phyloP scores from a whole-genome alignment of 768 basidiomycete species.

The Rhizopogon vinicolor region DNA sequence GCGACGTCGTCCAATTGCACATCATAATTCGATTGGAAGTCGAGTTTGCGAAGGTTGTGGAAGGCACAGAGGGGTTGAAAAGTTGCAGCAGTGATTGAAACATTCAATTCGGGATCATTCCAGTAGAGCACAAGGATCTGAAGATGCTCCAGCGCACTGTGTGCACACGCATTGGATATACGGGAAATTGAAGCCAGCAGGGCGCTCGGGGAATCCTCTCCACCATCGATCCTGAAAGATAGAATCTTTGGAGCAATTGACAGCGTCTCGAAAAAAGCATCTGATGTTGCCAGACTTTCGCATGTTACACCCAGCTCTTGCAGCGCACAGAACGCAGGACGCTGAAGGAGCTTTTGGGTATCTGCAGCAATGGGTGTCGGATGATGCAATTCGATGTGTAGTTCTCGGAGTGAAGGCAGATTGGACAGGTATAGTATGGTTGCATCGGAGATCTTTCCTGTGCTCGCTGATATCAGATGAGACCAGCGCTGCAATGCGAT shows the following conservation, averaged over 20 bases:
- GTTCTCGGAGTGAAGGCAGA: not conserved
- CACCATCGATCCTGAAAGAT: not conserved
- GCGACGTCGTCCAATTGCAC: not conserved
- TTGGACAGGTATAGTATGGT: not conserved
- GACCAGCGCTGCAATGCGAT: not conserved
- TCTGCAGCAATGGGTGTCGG: not conserved
- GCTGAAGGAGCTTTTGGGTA: not conserved
- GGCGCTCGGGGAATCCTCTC: too few species aligned
- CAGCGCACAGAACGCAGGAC: not conserved
- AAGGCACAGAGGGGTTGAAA: not conserved
- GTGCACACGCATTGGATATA: not conserved
- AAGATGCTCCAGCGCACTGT: not conserved
- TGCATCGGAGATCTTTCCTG: not conserved
- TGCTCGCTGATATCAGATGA: not conserved
- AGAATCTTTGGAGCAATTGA: not conserved
- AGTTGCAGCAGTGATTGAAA: not conserved
- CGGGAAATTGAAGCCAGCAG: not conserved
- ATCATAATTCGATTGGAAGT: not conserved
- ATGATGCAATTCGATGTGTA: not conserved
- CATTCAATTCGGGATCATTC: too few species aligned
- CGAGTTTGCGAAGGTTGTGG: not conserved
- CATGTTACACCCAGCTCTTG: not conserved
- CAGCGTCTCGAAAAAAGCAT: not conserved
- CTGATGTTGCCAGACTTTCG: not conserved
- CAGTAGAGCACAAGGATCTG: not conserved